A percentile compares a stretch with the other conserved stretches of the same genome.
phyloP scores from a whole-genome alignment of 75 land plant genomes.

The Sequoia sempervirens region DNA sequence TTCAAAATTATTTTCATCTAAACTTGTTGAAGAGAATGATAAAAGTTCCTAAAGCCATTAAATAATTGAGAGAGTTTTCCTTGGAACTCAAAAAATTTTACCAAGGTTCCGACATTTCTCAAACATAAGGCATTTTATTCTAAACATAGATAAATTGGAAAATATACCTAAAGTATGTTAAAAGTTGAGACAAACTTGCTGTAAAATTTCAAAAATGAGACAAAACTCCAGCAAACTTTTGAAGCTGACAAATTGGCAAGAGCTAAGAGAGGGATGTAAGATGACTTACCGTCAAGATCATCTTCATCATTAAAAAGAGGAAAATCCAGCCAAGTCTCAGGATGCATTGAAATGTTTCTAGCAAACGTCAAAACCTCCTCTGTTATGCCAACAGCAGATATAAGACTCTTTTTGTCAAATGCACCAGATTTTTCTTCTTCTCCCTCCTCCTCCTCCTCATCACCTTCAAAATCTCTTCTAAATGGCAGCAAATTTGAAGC shows the following conservation, averaged over 20 bases:
- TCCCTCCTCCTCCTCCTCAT: slow-evolving; percentile 20
- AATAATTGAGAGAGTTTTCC: not conserved
- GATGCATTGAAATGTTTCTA: slow-evolving; percentile 86
- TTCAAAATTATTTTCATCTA: not conserved
- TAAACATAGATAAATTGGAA: not conserved
- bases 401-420: slow-evolving; percentile 6
- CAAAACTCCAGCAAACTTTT: not conserved
- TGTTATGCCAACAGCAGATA: slow-evolving; percentile 58
- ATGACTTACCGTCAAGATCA: slow-evolving; percentile 62
- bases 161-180: not conserved
- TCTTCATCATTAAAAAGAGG: slow-evolving; percentile 74
- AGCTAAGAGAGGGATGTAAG: not conserved
- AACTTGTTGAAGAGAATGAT: not conserved
- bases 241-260: not conserved
- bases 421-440: slow-evolving; percentile 11
- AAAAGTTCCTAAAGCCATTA: not conserved
- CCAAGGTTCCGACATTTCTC: not conserved
- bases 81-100: not conserved
- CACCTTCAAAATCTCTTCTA: slow-evolving; percentile 11
- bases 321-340: slow-evolving; percentile 97
- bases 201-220: not conserved
- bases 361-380: slow-evolving; percentile 94
- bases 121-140: too few species aligned
- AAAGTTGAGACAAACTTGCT: not conserved
- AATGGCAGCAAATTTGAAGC: slow-evolving; percentile 60